Percentiles rank a stretch among this genome's conserved stretches.
These are phyloP conservation scores for Cyberlindnera mrakii DNA, from an alignment of 805 yeast species.

Conservation along the genomic window DNA sequence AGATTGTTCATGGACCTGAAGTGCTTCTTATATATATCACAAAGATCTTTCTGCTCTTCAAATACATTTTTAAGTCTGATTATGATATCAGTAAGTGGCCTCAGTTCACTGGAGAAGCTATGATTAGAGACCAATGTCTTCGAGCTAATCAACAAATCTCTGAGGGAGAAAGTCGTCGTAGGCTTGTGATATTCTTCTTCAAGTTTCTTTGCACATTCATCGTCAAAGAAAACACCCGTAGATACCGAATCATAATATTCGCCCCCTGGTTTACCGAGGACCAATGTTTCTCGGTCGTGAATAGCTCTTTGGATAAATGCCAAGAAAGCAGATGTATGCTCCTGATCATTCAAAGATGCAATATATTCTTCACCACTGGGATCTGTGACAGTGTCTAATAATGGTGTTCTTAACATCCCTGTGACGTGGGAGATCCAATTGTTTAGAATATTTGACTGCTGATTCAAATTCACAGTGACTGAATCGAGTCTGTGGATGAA, in stretches of 20 bases:
- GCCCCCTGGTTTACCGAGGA: slow-evolving; percentile 22
- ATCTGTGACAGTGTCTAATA: slow-evolving; percentile 41
- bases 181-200: slow-evolving; percentile 4
- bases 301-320: slow-evolving; percentile 45
- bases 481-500: slow-evolving; percentile 13
- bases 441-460: slow-evolving; percentile 46
- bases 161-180: slow-evolving; percentile 4
- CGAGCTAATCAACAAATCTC: slow-evolving; percentile 11
- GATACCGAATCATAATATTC: slow-evolving; percentile 7
- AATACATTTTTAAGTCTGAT: slow-evolving; percentile 23
- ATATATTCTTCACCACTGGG: slow-evolving; percentile 60
- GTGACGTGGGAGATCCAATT: slow-evolving; percentile 42
- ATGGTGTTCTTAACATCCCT: slow-evolving; percentile 39
- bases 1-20: slow-evolving; percentile 51
- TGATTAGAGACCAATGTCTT: slow-evolving; percentile 4
- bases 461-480: slow-evolving; percentile 34
- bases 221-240: slow-evolving; percentile 7
- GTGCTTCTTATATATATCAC: slow-evolving; percentile 31
- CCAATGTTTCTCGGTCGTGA: slow-evolving; percentile 35
- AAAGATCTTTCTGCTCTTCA: slow-evolving; percentile 27
- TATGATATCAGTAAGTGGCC: slow-evolving; percentile 6
- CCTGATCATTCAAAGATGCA: slow-evolving; percentile 69
- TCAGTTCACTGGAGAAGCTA: slow-evolving; percentile 2
- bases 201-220: slow-evolving; percentile 6
- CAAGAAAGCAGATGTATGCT: slow-evolving; percentile 53